Evolutionary conservation across 805 yeast genomes (phyloP).

Genomic region (Millerozyma miso): DNA sequence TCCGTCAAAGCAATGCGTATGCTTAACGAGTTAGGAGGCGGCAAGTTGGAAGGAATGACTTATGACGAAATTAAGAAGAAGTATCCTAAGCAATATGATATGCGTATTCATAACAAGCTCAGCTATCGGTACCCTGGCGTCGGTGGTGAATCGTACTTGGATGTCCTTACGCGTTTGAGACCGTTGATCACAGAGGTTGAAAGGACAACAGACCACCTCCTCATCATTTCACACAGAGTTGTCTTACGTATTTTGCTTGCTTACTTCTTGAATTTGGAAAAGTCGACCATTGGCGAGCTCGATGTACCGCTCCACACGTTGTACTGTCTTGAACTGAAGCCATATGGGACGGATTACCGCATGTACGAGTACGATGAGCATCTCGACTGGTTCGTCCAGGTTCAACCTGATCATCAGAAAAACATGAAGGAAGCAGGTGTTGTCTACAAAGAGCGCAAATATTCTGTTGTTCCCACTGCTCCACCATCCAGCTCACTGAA

Average conservation of each 20-base stretch:
- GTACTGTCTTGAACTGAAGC: constrained; percentile 85
- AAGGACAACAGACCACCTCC: constrained; percentile 80
- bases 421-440: constrained; percentile 69
- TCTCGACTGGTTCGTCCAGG: constrained; percentile 71
- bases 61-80: constrained; percentile 74
- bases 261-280: constrained; percentile 78
- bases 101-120: constrained; percentile 73
- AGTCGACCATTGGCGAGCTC: constrained; percentile 77
- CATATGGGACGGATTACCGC: constrained; percentile 93
- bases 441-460: constrained; percentile 64
- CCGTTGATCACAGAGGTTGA: constrained; percentile 92
- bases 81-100: constrained; percentile 74
- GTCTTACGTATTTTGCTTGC: constrained; percentile 85
- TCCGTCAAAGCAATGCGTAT: constrained; percentile 85
- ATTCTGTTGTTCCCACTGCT: constrained; percentile 74
- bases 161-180: constrained; percentile 84
- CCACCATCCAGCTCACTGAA: constrained; percentile 38
- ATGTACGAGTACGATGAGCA: constrained; percentile 82
- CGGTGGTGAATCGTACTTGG: constrained; percentile 94
- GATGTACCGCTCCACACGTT: constrained; percentile 93
- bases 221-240: constrained; percentile 84
- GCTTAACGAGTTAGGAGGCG: constrained; percentile 93
- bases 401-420: constrained; percentile 52
- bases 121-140: constrained; percentile 92
- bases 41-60: constrained; percentile 88